Evolutionary conservation across 139 green algal genomes (phyloP), one percentile per base, ranked within the genome.

Genomic region (Penium margaritaceum): DNA sequence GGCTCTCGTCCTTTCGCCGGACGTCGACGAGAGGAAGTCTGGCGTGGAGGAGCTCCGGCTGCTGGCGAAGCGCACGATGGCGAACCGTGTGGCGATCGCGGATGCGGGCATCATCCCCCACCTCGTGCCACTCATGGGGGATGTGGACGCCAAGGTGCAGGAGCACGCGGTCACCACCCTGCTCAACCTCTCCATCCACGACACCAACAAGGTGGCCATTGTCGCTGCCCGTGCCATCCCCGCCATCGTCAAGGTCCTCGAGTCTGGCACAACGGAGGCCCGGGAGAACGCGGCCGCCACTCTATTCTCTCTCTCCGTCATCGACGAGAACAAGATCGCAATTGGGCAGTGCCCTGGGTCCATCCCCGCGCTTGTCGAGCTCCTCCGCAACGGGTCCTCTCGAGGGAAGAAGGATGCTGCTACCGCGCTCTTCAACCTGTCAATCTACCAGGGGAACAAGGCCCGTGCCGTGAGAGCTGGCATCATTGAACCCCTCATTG

Each of bases 381-480:
- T 78, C 2, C 71, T 78, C 14, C 24, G 44, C 17, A n/a, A 39
- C 2, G 71, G 71, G 6, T 60, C 41, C 1, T 21, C 36, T 2
- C 35, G 38, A n/a, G 71, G 71, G 5, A 78, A 78, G 41, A 78
- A 78, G 24, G 71, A 78, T 12, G 71, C 71, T n/a, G 63, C 71
- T 35, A 78, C 71, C 5, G 71, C 71, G 12, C 27, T 78, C 9
- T 78, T 75, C 63, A 78, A 78, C 24, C 54, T 78, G 71, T 78
- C 71, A 0, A 78, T 78, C 30, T 74, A 74, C 35, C 70, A 77
- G 61, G 70, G 70, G 21, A 77, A 77, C 34, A 77, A 77, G 62
- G 17, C 61, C 1, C 27, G 58, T 5, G 70, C 70, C 21, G 61
- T 77, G 58, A n/a, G 70, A 15, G 70, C 70, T 12, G 70, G 70